Conservation (phyloP, 2,329 filamentous ascomycete genomes). For the Trichoderma koningii region DNA sequence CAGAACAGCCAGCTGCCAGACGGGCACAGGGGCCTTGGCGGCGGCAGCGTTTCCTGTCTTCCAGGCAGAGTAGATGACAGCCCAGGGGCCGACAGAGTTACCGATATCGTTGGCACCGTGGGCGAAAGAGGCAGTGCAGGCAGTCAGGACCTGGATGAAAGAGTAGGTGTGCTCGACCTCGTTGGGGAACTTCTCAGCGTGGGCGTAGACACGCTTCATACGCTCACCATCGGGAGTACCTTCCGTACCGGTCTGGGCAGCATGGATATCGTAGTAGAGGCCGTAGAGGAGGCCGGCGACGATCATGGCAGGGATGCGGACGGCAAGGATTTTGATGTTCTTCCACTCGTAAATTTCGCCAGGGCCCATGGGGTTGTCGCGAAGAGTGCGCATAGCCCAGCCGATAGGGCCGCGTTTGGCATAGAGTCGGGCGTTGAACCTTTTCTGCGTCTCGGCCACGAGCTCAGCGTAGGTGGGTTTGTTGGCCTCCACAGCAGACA, state of each 20-base stretch:
- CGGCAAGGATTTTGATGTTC: constrained; percentile 65
- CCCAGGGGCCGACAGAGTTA: constrained; percentile 70
- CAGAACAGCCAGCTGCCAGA: constrained; percentile 77
- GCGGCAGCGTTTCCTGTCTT: constrained; percentile 60
- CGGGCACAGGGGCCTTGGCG: constrained; percentile 65
- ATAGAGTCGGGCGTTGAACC: constrained; percentile 64
- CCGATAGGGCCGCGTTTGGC: constrained; percentile 68
- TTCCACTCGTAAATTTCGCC: constrained; percentile 73
- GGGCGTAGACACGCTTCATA: constrained; percentile 59
- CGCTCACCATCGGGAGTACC: constrained; percentile 33
- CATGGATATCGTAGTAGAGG: constrained; percentile 78
- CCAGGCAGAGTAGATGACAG: constrained; percentile 70
- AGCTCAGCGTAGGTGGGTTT: constrained; percentile 63
- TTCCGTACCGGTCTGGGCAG: constrained; percentile 30
- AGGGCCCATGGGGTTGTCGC: constrained; percentile 70
- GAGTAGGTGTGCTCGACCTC: constrained; percentile 71
- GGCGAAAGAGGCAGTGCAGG: constrained; percentile 71
- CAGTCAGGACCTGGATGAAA: constrained; percentile 66
- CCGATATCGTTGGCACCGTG: constrained; percentile 79
- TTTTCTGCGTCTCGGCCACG: constrained; percentile 56
- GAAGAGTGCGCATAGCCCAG: constrained; percentile 79
- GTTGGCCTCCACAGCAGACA: constrained; percentile 50
- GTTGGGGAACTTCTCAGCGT: constrained; percentile 67
- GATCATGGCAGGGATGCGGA: constrained; percentile 69
- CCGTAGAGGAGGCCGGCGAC: constrained; percentile 69